Evolutionary conservation across 768 basidiomycete genomes (phyloP).

Genomic region (Termitomyces bulborhizus): DNA sequence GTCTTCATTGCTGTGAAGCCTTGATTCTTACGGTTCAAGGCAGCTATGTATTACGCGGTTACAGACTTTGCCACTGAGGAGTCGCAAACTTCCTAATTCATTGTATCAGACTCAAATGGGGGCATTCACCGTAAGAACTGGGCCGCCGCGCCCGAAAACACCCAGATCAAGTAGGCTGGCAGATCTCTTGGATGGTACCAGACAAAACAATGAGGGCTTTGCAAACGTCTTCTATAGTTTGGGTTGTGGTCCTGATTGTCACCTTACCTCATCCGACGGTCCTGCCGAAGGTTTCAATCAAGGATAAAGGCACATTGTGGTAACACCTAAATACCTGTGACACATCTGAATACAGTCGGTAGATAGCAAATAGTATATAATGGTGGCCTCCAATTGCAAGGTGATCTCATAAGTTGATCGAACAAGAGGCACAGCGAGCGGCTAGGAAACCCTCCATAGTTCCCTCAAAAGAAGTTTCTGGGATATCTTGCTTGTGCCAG

Average conservation of each 20-base stretch:
- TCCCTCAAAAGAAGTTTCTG: background rate
- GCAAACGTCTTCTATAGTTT: too few species aligned
- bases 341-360: background rate
- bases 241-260: slow-evolving; percentile 37
- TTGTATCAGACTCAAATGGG: background rate
- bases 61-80: slow-evolving; percentile 66
- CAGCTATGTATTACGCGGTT: slow-evolving; percentile 51
- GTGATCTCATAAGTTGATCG: too few species aligned
- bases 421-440: background rate
- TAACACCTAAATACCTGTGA: slow-evolving; percentile 57
- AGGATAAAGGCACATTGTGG: slow-evolving; percentile 72
- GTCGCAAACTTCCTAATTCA: slow-evolving; percentile 33
- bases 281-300: slow-evolving; percentile 54
- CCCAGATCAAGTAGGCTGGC: too few species aligned
- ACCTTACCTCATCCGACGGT: slow-evolving; percentile 74
- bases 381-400: slow-evolving; percentile 15
- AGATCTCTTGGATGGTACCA: too few species aligned
- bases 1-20: slow-evolving; percentile 71
- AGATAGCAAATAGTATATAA: background rate
- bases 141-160: slow-evolving; percentile 33
- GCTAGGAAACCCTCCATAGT: background rate
- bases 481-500: background rate
- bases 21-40: slow-evolving; percentile 45
- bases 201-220: too few species aligned
- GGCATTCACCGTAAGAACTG: slow-evolving; percentile 27